Evolutionary conservation across 176 grass and related monocot genomes (phyloP), one percentile per base, ranked within the genome.

Genomic region (Carex pumila): DNA sequence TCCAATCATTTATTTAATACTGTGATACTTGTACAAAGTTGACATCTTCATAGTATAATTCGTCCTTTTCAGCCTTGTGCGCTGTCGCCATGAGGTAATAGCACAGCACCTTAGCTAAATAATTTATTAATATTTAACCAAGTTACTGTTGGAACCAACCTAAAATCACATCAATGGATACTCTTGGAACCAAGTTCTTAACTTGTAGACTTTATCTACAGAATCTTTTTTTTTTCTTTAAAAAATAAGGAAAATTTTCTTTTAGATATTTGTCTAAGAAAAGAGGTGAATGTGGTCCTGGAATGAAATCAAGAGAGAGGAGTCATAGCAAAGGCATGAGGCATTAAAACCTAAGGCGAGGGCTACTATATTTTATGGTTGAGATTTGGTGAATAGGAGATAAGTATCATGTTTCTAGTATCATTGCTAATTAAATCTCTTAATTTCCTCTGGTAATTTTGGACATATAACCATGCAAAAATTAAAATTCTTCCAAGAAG

Each of bases 301-400:
- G 17, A 60, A 74, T 21, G 43, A 29, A 73, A 74, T 50, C 43
- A 74, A 74, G 29, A 74, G 70, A 22, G 70, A 74, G 6, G 10
- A 52, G 43, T 74, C 70, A 74, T 52, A 29, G 45, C 45, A 50
- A 74, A 74, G 70, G 70, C 70, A 74, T 74, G 70, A 74, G n/a
- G 70, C 70, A 74, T 74, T 74, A 74, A 74, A 74, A 13, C 43
- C 70, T 13, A 50, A 73, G 17, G 70, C 7, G 70, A 19, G 43
- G 70, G 41, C 69, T 72, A 73, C 43, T 22, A 22, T 73, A 43
- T 73, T 73, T 73, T 73, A 74, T 73, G 70, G 70, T 74, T 73
- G 43, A 73, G 70, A 73, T 73, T 52, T 73, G 70, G 3, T 12
- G 3, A 22, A 73, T 73, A 73, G 19, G 10, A 49, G 70, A 52